Percentiles rank a stretch among this genome's conserved stretches.
Evolutionary conservation across 345 rosid genomes (phyloP).

Genomic region (Lepidium sativum): DNA sequence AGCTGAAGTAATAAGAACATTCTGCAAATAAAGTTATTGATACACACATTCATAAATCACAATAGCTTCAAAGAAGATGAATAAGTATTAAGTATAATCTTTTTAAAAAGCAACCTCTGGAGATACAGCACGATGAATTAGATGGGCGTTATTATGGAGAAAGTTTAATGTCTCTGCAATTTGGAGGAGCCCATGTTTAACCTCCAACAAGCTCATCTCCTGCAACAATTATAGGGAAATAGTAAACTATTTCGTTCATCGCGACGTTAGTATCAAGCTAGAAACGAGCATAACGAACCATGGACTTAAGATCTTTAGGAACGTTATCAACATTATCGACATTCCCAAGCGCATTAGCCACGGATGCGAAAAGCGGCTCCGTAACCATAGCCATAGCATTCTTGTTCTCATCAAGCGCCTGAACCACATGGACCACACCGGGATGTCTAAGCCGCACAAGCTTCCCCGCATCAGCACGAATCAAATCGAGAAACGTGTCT

Average conservation of each 20-base stretch:
- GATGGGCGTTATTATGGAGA: conserved; percentile 80
- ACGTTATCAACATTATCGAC: conserved; percentile 61
- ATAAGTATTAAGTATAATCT: background rate
- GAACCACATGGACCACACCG: conserved; percentile 89
- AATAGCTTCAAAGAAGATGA: background rate
- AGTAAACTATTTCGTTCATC: background rate
- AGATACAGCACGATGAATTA: conserved; percentile 75
- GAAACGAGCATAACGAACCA: conserved; percentile 36
- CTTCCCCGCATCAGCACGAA: conserved; percentile 72
- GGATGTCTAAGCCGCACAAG: conserved; percentile 86
- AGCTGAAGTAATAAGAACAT: conserved; percentile 68
- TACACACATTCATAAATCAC: background rate
- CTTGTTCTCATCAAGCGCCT: conserved; percentile 94
- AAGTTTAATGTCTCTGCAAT: conserved; percentile 84
- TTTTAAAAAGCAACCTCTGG: conserved; percentile 53
- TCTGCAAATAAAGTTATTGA: conserved; percentile 38
- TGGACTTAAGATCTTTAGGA: conserved; percentile 69
- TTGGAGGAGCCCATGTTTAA: conserved; percentile 91
- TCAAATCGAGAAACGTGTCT: conserved; percentile 68
- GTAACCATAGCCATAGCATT: conserved; percentile 96
- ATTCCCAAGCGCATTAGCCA: conserved; percentile 71
- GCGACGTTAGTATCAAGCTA: background rate
- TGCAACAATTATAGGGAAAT: conserved; percentile 19
- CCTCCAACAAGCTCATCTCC: conserved; percentile 95
- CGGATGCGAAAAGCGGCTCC: conserved; percentile 83